phyloP scores from a whole-genome alignment of 1,284 basidiomycete species.

The Cutaneotrichosporon spelunceum region DNA sequence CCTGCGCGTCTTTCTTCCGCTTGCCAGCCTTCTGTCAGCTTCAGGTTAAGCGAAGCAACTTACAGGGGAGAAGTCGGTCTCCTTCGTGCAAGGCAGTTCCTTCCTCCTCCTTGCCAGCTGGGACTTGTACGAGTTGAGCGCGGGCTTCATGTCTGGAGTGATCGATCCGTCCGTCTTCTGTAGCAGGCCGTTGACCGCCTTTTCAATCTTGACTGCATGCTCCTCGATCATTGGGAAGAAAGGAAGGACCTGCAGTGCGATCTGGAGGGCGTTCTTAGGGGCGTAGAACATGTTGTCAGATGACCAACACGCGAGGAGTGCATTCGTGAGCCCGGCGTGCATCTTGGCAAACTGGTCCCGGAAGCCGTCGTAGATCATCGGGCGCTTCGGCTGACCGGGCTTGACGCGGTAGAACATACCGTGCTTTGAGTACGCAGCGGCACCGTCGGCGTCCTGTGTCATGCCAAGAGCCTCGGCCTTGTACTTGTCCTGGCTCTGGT shows the following conservation, averaged over 20 bases:
- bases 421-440: constrained; percentile 46
- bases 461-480: constrained; percentile 53
- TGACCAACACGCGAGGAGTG: constrained; percentile 5
- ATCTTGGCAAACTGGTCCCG: constrained; percentile 72
- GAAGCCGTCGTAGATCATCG: constrained; percentile 69
- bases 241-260: constrained; percentile 81
- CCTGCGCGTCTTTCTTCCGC: constrained; percentile 8
- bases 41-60: constrained; percentile 4
- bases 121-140: constrained; percentile 34
- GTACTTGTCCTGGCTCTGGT: constrained; percentile 59
- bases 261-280: constrained; percentile 82
- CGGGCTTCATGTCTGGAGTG: constrained; percentile 37
- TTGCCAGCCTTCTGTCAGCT: not conserved
- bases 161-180: constrained; percentile 57
- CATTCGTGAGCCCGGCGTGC: constrained; percentile 64
- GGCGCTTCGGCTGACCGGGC: constrained; percentile 41
- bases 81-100: constrained; percentile 28
- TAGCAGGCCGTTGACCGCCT: constrained; percentile 65
- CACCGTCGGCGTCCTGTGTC: constrained; percentile 44
- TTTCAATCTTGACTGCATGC: constrained; percentile 59
- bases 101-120: constrained; percentile 33
- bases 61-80: constrained; percentile 30
- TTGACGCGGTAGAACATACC: constrained; percentile 61
- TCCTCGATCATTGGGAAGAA: constrained; percentile 72
- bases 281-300: constrained; percentile 56